phyloP scores from a whole-genome alignment of 2,329 filamentous ascomycete genomes.

The Polytolypa hystricis region DNA sequence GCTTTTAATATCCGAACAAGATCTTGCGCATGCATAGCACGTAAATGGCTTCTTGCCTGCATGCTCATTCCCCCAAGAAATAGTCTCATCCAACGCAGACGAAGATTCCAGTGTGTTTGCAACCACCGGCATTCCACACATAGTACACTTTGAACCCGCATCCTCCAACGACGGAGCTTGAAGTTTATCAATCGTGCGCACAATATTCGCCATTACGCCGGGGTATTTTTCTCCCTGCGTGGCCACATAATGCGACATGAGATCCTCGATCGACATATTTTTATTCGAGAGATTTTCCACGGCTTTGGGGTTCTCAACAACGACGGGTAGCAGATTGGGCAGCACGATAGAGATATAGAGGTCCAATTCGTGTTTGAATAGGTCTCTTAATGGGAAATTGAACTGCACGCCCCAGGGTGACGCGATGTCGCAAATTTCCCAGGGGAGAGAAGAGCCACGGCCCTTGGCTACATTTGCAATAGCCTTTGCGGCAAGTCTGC shows the following conservation, averaged over 20 bases:
- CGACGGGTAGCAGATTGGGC: slow-evolving; percentile 38
- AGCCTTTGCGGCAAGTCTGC: slow-evolving; percentile 72
- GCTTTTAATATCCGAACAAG: slow-evolving; percentile 19
- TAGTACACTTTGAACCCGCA: slow-evolving; percentile 40
- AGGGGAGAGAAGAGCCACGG: slow-evolving; percentile 70
- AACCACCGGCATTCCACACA: slow-evolving; percentile 60
- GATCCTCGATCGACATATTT: slow-evolving; percentile 77
- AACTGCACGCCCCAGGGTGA: slow-evolving; percentile 49
- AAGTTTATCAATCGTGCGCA: slow-evolving; percentile 79
- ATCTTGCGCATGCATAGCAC: slow-evolving; percentile 37
- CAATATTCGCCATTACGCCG: slow-evolving; percentile 88
- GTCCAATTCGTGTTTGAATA: slow-evolving; percentile 69
- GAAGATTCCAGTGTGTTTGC: not conserved
- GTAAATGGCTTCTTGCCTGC: not conserved
- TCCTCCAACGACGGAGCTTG: slow-evolving; percentile 29
- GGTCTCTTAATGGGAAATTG: slow-evolving; percentile 73
- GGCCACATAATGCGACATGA: slow-evolving; percentile 81
- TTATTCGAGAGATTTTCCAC: slow-evolving; percentile 24
- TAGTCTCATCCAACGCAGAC: not conserved
- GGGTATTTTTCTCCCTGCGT: slow-evolving; percentile 78
- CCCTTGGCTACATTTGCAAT: slow-evolving; percentile 86
- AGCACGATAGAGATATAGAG: slow-evolving; percentile 49
- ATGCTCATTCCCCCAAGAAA: too few species aligned
- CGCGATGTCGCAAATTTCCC: slow-evolving; percentile 66
- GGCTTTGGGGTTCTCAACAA: slow-evolving; percentile 31